phyloP scores from a whole-genome alignment of 768 basidiomycete species.

The Erythrobasidium yunnanense region DNA sequence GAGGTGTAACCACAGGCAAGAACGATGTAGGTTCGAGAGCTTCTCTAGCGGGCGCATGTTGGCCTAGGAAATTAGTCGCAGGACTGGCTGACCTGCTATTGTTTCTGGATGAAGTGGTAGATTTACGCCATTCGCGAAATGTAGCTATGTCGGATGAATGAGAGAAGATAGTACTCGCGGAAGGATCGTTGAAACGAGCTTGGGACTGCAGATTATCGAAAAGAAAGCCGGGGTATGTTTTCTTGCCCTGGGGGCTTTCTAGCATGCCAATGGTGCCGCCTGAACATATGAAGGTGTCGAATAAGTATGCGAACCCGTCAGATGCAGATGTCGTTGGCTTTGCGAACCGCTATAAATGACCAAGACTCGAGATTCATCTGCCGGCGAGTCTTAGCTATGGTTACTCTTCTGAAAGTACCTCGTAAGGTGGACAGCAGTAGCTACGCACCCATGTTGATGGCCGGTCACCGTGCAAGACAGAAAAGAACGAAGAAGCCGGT shows the following conservation, averaged over 20 bases:
- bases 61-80: constrained; percentile 35
- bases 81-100: constrained; percentile 43
- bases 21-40: background rate
- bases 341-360: background rate
- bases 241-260: constrained; percentile 8
- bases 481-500: too few relatives aligned
- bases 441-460: background rate
- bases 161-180: constrained; percentile 74
- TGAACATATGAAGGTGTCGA: constrained; percentile 4
- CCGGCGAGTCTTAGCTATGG: background rate
- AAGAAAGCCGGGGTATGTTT: constrained; percentile 21
- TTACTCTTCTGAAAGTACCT: too few relatives aligned
- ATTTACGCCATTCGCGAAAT: constrained; percentile 58
- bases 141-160: constrained; percentile 66
- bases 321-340: too few relatives aligned
- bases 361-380: background rate
- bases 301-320: too few relatives aligned
- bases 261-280: constrained; percentile 31
- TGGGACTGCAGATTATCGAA: constrained; percentile 53
- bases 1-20: constrained; percentile 27
- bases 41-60: constrained; percentile 26
- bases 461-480: too few relatives aligned
- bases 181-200: constrained; percentile 80
- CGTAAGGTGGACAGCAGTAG: too few relatives aligned
- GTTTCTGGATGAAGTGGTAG: background rate